Evolutionary conservation across 2,329 filamentous ascomycete species (phyloP), one percentile per base, ranked within the genome.

Genomic region (Ophiocordyceps camponoti-leonardi): DNA sequence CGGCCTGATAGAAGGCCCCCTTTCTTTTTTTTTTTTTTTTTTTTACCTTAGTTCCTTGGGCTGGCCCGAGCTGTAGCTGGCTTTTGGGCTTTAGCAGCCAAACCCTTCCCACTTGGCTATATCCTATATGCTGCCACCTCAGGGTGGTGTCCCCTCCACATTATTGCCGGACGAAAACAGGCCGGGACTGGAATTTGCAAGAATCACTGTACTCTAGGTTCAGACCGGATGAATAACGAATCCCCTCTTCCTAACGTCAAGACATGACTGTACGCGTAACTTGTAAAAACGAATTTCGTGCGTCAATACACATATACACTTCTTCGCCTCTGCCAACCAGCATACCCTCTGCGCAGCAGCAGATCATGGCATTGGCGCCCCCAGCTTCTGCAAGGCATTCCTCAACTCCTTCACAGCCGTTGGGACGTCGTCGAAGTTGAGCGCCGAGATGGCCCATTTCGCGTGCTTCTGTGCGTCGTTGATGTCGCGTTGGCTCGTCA

Each of bases 361-460:
- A 28, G 26, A 10, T 18, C n/a, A 19, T 39, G 6, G 10, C 30
- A 18, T 64, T 44, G 56, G 56, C 13, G 78, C 82, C 2, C 86
- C 86, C 43, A 95, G 64, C 18, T 70, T 65, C 46, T 74, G 68
- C 50, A 98, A 64, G 3, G 92, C 92, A 48, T 76, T 78, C 45
- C 77, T 76, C 49, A 98, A 61, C 58, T 98, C 88, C 56, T 81
- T 80, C 5, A 96, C 80, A 0, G 92, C 92, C 0, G 92, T 98
- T 1, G 81, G 72, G 2, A 94, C 83, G 59, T 98, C 92, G 53
- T 98, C 92, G 62, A 98, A 98, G 55, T 95, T 94, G 43, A 98
- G 66, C 0, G 92, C 92, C 12, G 88, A 95, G 40, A 96, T 94
- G 0, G 92, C 92, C 86, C 86, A 98, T 56, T 86, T 87, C 2